Percentiles rank a stretch among this genome's conserved stretches.
Conservation (phyloP, 768 basidiomycete genomes). For the Lentinula lateritia region DNA sequence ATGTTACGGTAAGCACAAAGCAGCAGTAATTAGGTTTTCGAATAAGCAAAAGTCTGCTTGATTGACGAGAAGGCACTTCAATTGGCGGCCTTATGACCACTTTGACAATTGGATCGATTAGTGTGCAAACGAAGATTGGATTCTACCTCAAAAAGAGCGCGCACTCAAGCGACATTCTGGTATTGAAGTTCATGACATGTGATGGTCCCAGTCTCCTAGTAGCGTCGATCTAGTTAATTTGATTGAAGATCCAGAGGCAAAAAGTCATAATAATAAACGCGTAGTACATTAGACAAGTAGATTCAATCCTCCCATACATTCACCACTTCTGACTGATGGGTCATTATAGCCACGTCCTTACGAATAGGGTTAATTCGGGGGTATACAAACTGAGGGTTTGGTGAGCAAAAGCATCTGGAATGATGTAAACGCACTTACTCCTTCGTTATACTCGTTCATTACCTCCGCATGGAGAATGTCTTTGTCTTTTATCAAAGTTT, state of each 20-base stretch:
- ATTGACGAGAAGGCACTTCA: no score
- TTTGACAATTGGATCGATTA: no score
- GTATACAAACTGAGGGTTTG: slow-evolving; percentile 63
- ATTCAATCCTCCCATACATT: slow-evolving; percentile 40
- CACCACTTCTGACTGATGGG: slow-evolving; percentile 76
- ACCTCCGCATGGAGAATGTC: slow-evolving; percentile 74
- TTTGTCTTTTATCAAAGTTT: slow-evolving; percentile 65
- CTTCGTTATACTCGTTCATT: slow-evolving; percentile 78
- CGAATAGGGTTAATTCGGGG: slow-evolving; percentile 76
- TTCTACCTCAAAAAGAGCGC: no score
- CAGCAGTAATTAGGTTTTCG: no score
- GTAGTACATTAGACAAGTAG: background rate
- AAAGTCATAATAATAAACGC: background rate
- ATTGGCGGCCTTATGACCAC: no score
- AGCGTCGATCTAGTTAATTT: background rate
- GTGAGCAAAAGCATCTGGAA: background rate
- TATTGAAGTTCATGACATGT: no score
- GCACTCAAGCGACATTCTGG: no score
- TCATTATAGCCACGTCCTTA: slow-evolving; percentile 79
- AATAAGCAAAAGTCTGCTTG: no score
- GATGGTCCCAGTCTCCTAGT: no score
- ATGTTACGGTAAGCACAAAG: no score
- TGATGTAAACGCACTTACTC: slow-evolving; percentile 37
- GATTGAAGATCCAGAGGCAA: background rate
- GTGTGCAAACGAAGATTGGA: no score